Evolutionary conservation across 2,329 filamentous ascomycete species (phyloP), one percentile per base, ranked within the genome.

Genomic region (Verticillium dahliae): DNA sequence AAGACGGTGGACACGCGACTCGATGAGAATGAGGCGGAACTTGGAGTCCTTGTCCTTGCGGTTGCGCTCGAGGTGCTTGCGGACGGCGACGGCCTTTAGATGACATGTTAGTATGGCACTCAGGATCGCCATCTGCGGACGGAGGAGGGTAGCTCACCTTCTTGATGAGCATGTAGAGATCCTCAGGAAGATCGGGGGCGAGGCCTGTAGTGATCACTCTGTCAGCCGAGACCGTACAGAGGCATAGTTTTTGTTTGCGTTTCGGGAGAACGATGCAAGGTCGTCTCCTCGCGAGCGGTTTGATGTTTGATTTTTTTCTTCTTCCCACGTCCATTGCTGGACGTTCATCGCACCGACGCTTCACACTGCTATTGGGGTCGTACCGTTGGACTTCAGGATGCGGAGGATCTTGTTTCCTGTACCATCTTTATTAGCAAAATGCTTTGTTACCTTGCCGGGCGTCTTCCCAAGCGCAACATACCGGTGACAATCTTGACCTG

Each of bases 161-260:
- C 91, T 97, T 97, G 91, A 98, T 98, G 80, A 98, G 86, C 91
- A 97, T 96, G 90, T 98, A 99, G 72, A 98, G 90, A 83, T 99
- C 95, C 89, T 99, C 95, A 78, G 96, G 95, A 74, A 99, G 89
- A 80, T 98, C 93, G 79, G 96, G 95, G 73, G 95, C 94, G 78
- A 99, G 92, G 85, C 95, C 95, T 99, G 84, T 76, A 69, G 77
- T 83, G 78, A 89, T 96, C 92, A 86, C 92, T 93, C 90, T 88
- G 91, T 95, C 91, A 95, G 91, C 88, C 87, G 82, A 80, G 84
- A 94, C 91, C 91, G 90, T 87, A 83, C 90, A 93, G 90, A 92
- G 91, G 91, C 91, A 87, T 81, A 71, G 64, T 65, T 52, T 69
- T 63, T 63, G 38, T 62, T 52, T 69, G 64, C 64, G 38, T 62